Conservation (phyloP, 192 early-diverging fungal genomes). For the Phlyctochytrium bullatum region DNA sequence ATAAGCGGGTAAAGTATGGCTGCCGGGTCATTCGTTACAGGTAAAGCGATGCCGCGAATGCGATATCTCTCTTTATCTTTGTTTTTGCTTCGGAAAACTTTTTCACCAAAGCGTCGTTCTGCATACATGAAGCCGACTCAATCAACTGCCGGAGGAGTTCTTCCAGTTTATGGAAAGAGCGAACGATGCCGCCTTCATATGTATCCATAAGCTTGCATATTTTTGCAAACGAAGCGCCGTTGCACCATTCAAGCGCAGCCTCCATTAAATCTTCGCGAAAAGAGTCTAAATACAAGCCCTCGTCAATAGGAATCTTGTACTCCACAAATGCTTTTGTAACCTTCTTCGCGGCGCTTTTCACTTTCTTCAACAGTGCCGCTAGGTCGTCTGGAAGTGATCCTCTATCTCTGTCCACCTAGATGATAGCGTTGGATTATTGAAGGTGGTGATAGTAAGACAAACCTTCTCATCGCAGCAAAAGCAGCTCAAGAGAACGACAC, state of each 20-base stretch:
- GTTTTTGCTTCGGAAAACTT: slow-evolving; percentile 91
- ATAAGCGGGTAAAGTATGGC: no score
- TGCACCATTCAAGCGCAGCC: slow-evolving; percentile 87
- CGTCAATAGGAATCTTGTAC: slow-evolving; percentile 81
- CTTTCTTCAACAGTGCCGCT: slow-evolving; percentile 63
- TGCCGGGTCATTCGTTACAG: no score
- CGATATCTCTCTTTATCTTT: slow-evolving; percentile 95
- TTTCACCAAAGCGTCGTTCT: slow-evolving; percentile 86
- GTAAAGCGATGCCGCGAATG: slow-evolving; percentile 93
- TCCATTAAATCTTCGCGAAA: slow-evolving; percentile 92
- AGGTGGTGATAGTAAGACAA: no score
- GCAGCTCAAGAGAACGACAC: slow-evolving; percentile 82
- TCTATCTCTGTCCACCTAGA: slow-evolving; percentile 24
- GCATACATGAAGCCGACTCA: slow-evolving; percentile 87
- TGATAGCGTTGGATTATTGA: no score
- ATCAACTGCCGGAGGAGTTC: slow-evolving; percentile 89
- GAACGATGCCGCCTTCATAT: slow-evolving; percentile 92
- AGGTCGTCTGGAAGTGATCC: slow-evolving; percentile 65
- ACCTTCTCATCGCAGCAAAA: slow-evolving; percentile 87
- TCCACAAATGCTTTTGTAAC: slow-evolving; percentile 85
- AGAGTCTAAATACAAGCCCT: slow-evolving; percentile 81
- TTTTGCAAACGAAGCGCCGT: slow-evolving; percentile 88
- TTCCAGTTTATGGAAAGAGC: slow-evolving; percentile 83
- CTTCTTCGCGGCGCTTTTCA: slow-evolving; percentile 82
- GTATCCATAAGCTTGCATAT: slow-evolving; percentile 93